These are phyloP conservation scores for Sicyos edulis DNA, from an alignment of 306 rosid species.

Conservation along the genomic window DNA sequence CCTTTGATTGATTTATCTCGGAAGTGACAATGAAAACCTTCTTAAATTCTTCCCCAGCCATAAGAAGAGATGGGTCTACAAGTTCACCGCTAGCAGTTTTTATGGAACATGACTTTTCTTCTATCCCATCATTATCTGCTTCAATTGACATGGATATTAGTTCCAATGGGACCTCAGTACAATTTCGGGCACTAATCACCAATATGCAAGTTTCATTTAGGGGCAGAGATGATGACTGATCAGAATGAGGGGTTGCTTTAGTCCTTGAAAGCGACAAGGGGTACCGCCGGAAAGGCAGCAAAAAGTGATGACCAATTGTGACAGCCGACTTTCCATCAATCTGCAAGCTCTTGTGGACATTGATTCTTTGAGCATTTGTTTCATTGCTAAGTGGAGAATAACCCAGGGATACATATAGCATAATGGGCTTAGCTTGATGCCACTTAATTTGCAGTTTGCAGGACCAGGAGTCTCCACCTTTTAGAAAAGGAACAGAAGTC, in stretches of 20 bases:
- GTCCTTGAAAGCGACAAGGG: conserved; percentile 65
- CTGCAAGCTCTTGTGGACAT: conserved; percentile 88
- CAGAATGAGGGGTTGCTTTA: conserved; percentile 51
- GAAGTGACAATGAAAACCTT: conserved; percentile 64
- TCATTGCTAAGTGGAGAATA: conserved; percentile 50
- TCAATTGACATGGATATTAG: conserved; percentile 55
- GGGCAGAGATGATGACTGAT: conserved; percentile 50
- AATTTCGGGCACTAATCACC: conserved; percentile 61
- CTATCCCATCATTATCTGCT: conserved; percentile 43
- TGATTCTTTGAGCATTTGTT: conserved; percentile 51
- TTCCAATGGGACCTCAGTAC: conserved; percentile 60
- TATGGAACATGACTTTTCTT: conserved; percentile 51
- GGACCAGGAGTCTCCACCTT: conserved; percentile 79
- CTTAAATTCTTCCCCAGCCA: conserved; percentile 83
- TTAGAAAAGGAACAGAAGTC: conserved; percentile 75
- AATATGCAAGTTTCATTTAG: conserved; percentile 56
- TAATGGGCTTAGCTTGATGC: conserved; percentile 82
- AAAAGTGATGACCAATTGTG: conserved; percentile 49
- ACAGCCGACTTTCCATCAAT: conserved; percentile 78
- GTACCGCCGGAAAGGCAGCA: conserved; percentile 73
- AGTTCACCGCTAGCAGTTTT: conserved; percentile 42
- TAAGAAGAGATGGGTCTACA: conserved; percentile 43
- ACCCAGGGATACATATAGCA: conserved; percentile 84
- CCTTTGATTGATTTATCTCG: conserved; percentile 39
- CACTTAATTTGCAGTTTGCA: conserved; percentile 93